phyloP scores from a whole-genome alignment of 2,329 filamentous ascomycete genomes.

The Xylariaceae sp. region DNA sequence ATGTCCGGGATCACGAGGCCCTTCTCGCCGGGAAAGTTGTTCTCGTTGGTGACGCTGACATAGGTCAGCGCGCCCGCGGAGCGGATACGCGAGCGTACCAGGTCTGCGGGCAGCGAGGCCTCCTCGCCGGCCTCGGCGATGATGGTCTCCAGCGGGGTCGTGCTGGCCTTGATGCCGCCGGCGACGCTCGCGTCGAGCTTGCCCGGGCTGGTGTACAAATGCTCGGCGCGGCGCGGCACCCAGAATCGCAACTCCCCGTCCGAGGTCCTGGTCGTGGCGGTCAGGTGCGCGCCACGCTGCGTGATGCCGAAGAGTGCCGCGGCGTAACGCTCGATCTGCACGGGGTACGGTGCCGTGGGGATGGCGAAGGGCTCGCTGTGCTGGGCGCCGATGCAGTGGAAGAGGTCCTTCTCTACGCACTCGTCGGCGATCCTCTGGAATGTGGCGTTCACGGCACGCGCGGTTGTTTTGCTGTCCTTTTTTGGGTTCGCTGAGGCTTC shows the following conservation, averaged over 20 bases:
- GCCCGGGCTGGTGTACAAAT: conserved; percentile 65
- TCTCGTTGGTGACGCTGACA: conserved; percentile 55
- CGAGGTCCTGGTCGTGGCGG: conserved; percentile 36
- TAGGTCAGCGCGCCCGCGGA: conserved; percentile 62
- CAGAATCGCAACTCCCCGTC: conserved; percentile 54
- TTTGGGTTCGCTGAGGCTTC: background rate
- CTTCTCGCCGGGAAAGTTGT: conserved; percentile 59
- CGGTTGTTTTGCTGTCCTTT: conserved; percentile 19
- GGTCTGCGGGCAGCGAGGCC: conserved; percentile 58
- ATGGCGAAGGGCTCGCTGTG: conserved; percentile 33
- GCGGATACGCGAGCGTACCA: conserved; percentile 50
- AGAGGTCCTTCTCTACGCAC: conserved; percentile 24
- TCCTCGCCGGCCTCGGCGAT: conserved; percentile 69
- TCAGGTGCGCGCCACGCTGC: conserved; percentile 60
- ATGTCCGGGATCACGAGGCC: conserved; percentile 37
- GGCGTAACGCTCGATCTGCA: conserved; percentile 39
- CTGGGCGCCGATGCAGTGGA: conserved; percentile 26
- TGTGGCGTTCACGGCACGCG: conserved; percentile 22
- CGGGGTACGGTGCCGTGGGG: conserved; percentile 20
- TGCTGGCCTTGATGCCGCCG: conserved; percentile 62
- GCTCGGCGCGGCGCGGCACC: conserved; percentile 60
- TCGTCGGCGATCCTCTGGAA: conserved; percentile 27
- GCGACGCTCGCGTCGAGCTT: conserved; percentile 75
- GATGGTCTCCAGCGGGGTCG: conserved; percentile 60
- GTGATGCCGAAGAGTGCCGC: conserved; percentile 59